A percentile compares a stretch with the other conserved stretches of the same genome.
Evolutionary conservation across 371 early-diverging fungal species (phyloP).

Genomic region (Lichtheimia hyalospora): DNA sequence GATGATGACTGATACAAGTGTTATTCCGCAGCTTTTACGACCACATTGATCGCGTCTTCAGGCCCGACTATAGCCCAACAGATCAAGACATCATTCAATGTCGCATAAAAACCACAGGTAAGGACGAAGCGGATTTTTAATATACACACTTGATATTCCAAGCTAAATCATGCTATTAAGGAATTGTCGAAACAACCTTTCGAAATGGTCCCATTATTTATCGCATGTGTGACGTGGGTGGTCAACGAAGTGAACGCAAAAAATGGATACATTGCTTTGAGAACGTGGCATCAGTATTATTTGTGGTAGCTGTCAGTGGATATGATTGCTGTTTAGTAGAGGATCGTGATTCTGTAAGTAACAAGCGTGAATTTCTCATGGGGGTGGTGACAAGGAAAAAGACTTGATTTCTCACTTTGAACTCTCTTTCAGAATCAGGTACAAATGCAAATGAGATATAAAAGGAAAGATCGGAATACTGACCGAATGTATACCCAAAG

Average conservation of each 20-base stretch:
- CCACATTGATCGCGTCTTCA: slow-evolving; percentile 76
- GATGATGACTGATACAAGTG: no score
- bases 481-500: slow-evolving; percentile 20
- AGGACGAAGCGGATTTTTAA: no score
- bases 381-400: background rate
- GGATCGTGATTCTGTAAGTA: slow-evolving; percentile 86
- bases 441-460: slow-evolving; percentile 1
- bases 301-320: slow-evolving; percentile 89
- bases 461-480: slow-evolving; percentile 3
- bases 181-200: slow-evolving; percentile 87
- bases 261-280: slow-evolving; percentile 96
- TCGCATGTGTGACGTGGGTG: slow-evolving; percentile 94
- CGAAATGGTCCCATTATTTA: slow-evolving; percentile 77
- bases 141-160: slow-evolving; percentile 29
- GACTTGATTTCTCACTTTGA: background rate
- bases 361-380: background rate
- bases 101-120: slow-evolving; percentile 42
- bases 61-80: slow-evolving; percentile 74
- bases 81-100: slow-evolving; percentile 88
- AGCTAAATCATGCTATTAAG: slow-evolving; percentile 41
- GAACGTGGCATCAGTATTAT: slow-evolving; percentile 91
- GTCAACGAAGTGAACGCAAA: slow-evolving; percentile 90
- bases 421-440: slow-evolving; percentile 32
- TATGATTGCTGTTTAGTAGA: slow-evolving; percentile 95
- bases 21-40: slow-evolving; percentile 71